Evolutionary conservation across 2,329 filamentous ascomycete genomes (phyloP).

Genomic region (Trichoderma atrobrunneum): DNA sequence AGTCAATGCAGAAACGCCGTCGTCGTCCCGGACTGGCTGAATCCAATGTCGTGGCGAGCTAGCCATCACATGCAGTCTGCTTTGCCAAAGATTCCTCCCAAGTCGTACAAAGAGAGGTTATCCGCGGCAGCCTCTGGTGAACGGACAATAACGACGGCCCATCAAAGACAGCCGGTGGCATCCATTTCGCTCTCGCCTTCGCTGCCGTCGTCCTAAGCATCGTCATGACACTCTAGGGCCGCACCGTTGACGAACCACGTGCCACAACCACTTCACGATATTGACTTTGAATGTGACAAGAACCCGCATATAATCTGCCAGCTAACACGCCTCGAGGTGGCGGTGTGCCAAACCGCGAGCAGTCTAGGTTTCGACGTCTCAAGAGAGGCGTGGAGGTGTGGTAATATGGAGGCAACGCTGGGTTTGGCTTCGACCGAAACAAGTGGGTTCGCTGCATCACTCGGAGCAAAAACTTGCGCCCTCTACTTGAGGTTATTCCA

Average conservation of each 20-base stretch:
- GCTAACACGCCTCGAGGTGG: background rate
- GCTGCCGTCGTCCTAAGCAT: slow-evolving; percentile 19
- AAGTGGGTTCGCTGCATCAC: background rate
- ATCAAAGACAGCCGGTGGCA: background rate
- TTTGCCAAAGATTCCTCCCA: background rate
- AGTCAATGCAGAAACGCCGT: background rate
- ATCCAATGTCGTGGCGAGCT: background rate
- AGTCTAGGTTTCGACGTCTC: background rate
- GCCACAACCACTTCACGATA: slow-evolving; percentile 11
- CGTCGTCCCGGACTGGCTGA: slow-evolving; percentile 1
- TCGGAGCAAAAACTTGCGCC: background rate
- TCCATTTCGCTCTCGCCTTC: slow-evolving; percentile 17
- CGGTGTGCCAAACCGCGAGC: background rate
- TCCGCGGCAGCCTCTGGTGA: background rate
- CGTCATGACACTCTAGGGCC: slow-evolving; percentile 27
- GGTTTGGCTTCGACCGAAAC: background rate
- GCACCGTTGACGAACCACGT: slow-evolving; percentile 32
- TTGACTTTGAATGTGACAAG: background rate
- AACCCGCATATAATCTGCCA: background rate
- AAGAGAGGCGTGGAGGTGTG: background rate
- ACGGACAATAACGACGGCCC: background rate
- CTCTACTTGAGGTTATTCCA: background rate
- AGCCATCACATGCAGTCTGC: background rate
- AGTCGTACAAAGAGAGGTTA: background rate
- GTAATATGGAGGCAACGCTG: background rate